These are phyloP conservation scores for Neodidymelliopsis sp. DNA, from an alignment of 2,329 filamentous ascomycete species.

Conservation along the genomic window DNA sequence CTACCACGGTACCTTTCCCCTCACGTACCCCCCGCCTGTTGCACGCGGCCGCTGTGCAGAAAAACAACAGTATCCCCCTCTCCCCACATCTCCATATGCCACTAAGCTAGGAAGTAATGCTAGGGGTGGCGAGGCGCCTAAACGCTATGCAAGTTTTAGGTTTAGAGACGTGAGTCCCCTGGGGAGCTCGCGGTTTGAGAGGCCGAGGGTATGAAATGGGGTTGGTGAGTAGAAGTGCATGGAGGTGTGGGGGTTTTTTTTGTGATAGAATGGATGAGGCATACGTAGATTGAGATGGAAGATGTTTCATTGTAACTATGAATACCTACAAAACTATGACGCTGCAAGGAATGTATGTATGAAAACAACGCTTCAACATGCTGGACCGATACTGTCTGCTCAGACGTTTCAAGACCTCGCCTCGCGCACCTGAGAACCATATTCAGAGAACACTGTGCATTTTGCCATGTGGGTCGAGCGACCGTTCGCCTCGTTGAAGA, in stretches of 20 bases:
- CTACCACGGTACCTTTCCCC: not conserved
- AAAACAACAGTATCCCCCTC: too few relatives aligned
- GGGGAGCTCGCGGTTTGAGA: constrained; percentile 5
- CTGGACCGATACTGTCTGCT: too few relatives aligned
- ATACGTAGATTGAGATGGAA: too few relatives aligned
- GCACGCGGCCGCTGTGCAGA: not conserved
- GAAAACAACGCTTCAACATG: too few relatives aligned
- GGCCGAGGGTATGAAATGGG: not conserved
- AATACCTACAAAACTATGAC: not conserved
- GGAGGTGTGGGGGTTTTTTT: too few relatives aligned
- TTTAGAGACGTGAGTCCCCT: constrained; percentile 10
- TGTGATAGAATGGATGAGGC: constrained; percentile 6
- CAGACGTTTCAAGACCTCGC: constrained; percentile 1
- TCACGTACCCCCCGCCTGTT: not conserved
- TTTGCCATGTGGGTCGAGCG: constrained; percentile 35
- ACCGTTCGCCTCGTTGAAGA: constrained; percentile 81
- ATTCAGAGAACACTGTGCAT: constrained; percentile 46
- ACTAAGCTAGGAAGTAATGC: too few relatives aligned
- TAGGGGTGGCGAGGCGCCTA: constrained; percentile 7
- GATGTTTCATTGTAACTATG: too few relatives aligned
- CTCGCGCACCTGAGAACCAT: constrained; percentile 27
- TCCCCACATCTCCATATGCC: not conserved
- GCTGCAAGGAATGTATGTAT: too few relatives aligned
- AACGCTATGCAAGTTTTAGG: not conserved
- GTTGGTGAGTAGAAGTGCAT: not conserved